phyloP scores from a whole-genome alignment of 352 stramenopile species.

The Globisporangium abappressorium region DNA sequence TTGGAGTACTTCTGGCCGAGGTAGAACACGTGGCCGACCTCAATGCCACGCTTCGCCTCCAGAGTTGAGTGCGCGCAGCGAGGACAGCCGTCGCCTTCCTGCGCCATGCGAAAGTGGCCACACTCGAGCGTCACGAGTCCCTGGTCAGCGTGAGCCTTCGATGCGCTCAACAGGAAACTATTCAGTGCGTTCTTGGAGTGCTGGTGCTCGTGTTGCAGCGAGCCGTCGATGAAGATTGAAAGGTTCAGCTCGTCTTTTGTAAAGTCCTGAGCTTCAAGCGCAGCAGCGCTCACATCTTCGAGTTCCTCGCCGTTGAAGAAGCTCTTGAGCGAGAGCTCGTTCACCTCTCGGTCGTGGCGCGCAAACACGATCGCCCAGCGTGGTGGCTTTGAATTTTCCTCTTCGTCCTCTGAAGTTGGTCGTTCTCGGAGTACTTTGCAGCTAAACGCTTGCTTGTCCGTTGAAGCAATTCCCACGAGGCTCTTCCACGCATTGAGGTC shows the following conservation, averaged over 20 bases:
- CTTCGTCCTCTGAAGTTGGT: constrained; percentile 19
- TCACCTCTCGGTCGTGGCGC: constrained; percentile 59
- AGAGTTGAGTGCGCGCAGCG: constrained; percentile 50
- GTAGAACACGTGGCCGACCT: constrained; percentile 89
- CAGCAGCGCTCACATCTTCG: constrained; percentile 27
- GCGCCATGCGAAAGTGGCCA: constrained; percentile 63
- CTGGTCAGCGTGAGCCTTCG: neutral
- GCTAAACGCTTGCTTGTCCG: constrained; percentile 21
- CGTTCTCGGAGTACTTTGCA: constrained; percentile 40
- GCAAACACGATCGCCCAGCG: constrained; percentile 53
- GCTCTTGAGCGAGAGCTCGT: constrained; percentile 66
- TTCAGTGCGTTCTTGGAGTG: neutral
- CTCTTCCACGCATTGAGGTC: constrained; percentile 29
- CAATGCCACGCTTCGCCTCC: constrained; percentile 77
- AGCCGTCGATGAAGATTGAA: constrained; percentile 71
- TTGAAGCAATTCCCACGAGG: constrained; percentile 18
- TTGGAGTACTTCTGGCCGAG: constrained; percentile 89
- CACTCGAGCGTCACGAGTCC: constrained; percentile 19
- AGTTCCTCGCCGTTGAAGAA: constrained; percentile 65
- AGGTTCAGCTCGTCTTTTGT: constrained; percentile 20
- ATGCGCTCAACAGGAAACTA: neutral
- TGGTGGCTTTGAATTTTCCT: neutral
- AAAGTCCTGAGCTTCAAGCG: constrained; percentile 21
- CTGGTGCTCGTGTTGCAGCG: constrained; percentile 20
- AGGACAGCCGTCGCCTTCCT: constrained; percentile 63